phyloP scores from a whole-genome alignment of 495 filamentous ascomycete genomes.

The Penicillium mononematosum region DNA sequence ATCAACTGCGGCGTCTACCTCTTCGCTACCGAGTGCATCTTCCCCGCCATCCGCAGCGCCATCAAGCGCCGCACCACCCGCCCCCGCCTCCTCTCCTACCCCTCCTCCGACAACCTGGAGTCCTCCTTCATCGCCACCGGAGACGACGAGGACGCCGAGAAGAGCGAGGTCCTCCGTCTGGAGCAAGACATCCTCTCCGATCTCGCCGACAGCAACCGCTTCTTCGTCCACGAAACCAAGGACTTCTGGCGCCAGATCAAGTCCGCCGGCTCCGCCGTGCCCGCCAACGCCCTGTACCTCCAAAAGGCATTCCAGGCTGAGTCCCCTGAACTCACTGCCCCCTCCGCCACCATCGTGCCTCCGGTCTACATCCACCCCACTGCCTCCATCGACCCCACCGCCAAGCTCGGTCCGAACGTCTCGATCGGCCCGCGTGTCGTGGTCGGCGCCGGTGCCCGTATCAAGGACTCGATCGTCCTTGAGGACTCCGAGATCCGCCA shows the following conservation, averaged over 20 bases:
- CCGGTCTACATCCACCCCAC: slow-evolving; percentile 97
- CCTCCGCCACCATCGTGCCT: slow-evolving; percentile 85
- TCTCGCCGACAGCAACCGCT: slow-evolving; percentile 94
- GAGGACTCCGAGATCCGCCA: slow-evolving; percentile 97
- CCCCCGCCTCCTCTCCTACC: slow-evolving; percentile 88
- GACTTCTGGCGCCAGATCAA: slow-evolving; percentile 99
- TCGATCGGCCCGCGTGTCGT: slow-evolving; percentile 84
- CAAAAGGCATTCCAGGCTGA: slow-evolving; percentile 88
- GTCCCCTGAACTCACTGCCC: slow-evolving; percentile 76
- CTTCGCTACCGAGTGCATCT: slow-evolving; percentile 91
- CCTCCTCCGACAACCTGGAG: slow-evolving; percentile 90
- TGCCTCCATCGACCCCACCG: slow-evolving; percentile 89
- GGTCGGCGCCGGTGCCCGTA: slow-evolving; percentile 82
- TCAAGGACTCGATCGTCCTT: slow-evolving; percentile 95
- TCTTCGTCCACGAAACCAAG: slow-evolving; percentile 98
- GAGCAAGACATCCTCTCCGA: slow-evolving; percentile 98
- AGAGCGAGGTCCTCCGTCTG: slow-evolving; percentile 87
- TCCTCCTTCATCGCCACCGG: slow-evolving; percentile 66
- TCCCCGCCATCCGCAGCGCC: slow-evolving; percentile 90
- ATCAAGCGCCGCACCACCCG: slow-evolving; percentile 95
- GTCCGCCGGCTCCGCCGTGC: slow-evolving; percentile 95
- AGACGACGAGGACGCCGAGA: slow-evolving; percentile 70
- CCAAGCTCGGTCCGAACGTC: slow-evolving; percentile 96
- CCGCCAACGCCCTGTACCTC: slow-evolving; percentile 95
- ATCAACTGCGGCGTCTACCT: slow-evolving; percentile 99